A percentile compares a stretch with the other conserved stretches of the same genome.
phyloP scores from a whole-genome alignment of 176 grass and related monocot genomes.

The Oryza glaberrima region DNA sequence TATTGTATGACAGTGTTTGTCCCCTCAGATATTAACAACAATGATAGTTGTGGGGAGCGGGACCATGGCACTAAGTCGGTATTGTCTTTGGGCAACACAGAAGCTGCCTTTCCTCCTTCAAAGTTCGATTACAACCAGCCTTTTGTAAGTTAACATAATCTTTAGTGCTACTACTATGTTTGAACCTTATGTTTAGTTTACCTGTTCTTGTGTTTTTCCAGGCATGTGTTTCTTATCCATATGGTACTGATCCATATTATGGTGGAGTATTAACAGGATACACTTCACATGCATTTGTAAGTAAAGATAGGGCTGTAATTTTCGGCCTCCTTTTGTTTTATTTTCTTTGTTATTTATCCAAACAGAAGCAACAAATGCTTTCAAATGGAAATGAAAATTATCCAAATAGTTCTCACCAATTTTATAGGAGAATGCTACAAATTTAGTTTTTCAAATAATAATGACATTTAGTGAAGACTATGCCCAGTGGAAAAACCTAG shows the following conservation, averaged over 20 bases:
- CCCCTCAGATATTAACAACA: constrained; percentile 36
- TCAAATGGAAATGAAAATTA: constrained; percentile 5
- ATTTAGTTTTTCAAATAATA: background rate
- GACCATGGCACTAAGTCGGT: constrained; percentile 40
- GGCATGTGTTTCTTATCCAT: constrained; percentile 51
- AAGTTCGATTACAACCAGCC: constrained; percentile 53
- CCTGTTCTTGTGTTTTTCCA: constrained; percentile 28
- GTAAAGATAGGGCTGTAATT: background rate
- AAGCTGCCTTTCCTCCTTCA: constrained; percentile 43
- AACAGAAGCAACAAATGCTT: constrained; percentile 1
- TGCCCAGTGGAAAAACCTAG: background rate
- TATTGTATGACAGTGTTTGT: constrained; percentile 25
- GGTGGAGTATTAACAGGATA: constrained; percentile 55
- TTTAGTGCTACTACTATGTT: constrained; percentile 3
- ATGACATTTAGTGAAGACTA: background rate
- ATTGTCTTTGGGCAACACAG: constrained; percentile 40
- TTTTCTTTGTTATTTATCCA: constrained; percentile 18
- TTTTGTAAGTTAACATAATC: constrained; percentile 50
- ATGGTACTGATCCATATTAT: constrained; percentile 51
- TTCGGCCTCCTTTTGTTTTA: background rate
- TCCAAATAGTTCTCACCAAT: background rate
- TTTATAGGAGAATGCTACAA: background rate
- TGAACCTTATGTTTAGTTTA: constrained; percentile 3
- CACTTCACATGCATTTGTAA: constrained; percentile 39
- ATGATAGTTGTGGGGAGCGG: constrained; percentile 16